A percentile compares a stretch with the other conserved stretches of the same genome.
Conservation (phyloP, 1,139 yeast genomes). For the Yamadazyma blattariae region DNA sequence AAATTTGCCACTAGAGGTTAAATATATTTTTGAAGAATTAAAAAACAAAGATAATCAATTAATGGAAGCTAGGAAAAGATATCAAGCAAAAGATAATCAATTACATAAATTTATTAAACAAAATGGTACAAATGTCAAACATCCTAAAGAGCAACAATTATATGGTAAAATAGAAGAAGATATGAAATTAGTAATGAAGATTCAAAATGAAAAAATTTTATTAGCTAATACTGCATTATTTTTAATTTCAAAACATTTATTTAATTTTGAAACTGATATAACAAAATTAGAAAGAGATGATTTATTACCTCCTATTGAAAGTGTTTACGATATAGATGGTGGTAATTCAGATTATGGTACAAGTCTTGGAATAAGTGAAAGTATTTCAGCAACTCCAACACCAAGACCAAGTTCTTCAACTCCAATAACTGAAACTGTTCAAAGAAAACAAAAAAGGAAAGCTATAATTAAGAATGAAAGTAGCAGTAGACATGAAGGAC, state of each 20-base stretch:
- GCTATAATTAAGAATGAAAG: constrained; percentile 15
- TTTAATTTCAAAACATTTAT: constrained; percentile 70
- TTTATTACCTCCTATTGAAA: constrained; percentile 57
- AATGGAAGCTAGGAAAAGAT: constrained; percentile 64
- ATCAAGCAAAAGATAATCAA: constrained; percentile 70
- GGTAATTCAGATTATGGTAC: constrained; percentile 11
- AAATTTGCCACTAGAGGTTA: constrained; percentile 87
- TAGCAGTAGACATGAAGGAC: constrained; percentile 14
- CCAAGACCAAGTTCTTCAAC: constrained; percentile 26
- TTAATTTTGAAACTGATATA: constrained; percentile 71
- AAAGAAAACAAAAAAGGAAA: constrained; percentile 28
- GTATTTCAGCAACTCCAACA: constrained; percentile 29
- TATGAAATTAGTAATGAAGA: constrained; percentile 52
- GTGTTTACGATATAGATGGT: constrained; percentile 18
- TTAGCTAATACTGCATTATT: constrained; percentile 83
- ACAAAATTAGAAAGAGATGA: constrained; percentile 79
- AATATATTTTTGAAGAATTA: constrained; percentile 77
- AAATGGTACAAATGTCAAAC: constrained; percentile 76
- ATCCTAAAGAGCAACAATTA: constrained; percentile 77
- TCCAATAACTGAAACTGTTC: constrained; percentile 18
- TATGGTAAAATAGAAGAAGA: constrained; percentile 70
- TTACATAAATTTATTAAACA: constrained; percentile 80
- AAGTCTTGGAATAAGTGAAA: constrained; percentile 14
- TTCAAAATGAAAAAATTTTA: constrained; percentile 77
- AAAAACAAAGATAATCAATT: constrained; percentile 66